Evolutionary conservation across 2,329 filamentous ascomycete species (phyloP).

Genomic region (Nemania diffusa): DNA sequence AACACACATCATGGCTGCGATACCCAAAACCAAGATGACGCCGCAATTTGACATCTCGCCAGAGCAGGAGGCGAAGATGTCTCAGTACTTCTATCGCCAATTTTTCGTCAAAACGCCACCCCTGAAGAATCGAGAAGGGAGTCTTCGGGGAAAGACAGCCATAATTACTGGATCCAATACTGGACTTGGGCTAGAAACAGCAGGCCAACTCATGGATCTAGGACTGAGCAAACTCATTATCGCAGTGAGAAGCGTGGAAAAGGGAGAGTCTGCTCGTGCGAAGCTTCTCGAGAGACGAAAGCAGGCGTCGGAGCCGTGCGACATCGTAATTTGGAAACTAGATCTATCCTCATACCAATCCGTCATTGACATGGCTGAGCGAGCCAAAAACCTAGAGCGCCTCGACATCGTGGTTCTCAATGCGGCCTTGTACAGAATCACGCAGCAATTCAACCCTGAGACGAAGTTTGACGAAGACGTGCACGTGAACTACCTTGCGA

Average conservation of each 20-base stretch:
- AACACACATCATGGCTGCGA: too few relatives aligned
- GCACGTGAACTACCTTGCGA: conserved; percentile 63
- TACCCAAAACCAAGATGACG: too few relatives aligned
- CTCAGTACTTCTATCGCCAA: neutral
- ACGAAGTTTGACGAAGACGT: conserved; percentile 56
- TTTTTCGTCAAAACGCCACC: neutral
- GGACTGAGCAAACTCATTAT: conserved; percentile 50
- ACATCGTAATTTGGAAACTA: conserved; percentile 34
- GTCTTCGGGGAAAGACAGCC: conserved; percentile 44
- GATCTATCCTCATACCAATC: conserved; percentile 33
- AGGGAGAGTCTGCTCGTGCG: conserved; percentile 29
- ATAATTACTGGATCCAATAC: conserved; percentile 53
- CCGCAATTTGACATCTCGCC: neutral
- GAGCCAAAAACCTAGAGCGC: conserved; percentile 45
- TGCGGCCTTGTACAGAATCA: conserved; percentile 45
- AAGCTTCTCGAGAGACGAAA: neutral
- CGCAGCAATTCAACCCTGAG: conserved; percentile 17
- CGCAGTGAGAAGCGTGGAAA: conserved; percentile 48
- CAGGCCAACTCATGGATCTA: conserved; percentile 48
- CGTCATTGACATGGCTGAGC: conserved; percentile 48
- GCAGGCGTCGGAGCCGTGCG: neutral
- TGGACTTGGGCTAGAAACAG: conserved; percentile 52
- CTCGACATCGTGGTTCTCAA: conserved; percentile 55
- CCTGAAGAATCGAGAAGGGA: neutral
- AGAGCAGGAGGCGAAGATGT: neutral